These are phyloP conservation scores for Backusella sp. DNA, from an alignment of 192 early-diverging fungal genomes.

Conservation along the genomic window DNA sequence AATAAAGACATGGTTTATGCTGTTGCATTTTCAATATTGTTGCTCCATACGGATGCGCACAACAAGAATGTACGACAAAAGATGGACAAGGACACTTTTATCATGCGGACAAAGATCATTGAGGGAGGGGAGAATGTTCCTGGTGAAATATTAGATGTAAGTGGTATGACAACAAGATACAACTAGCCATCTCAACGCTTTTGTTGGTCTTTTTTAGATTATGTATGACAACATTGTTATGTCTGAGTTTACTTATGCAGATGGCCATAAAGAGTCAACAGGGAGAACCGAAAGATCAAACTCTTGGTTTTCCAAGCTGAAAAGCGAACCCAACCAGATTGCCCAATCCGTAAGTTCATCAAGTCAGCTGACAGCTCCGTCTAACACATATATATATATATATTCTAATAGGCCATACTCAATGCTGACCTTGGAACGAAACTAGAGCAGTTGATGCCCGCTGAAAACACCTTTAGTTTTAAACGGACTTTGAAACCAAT, in stretches of 20 bases:
- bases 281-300: conserved; percentile 33
- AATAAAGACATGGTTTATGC: conserved; percentile 67
- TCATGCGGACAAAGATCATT: conserved; percentile 65
- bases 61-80: conserved; percentile 78
- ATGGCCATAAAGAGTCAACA: conserved; percentile 42
- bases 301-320: conserved; percentile 33
- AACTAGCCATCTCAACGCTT: not conserved
- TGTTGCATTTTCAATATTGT: conserved; percentile 75
- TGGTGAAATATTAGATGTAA: conserved; percentile 70
- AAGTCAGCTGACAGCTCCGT: too few relatives aligned
- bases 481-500: conserved; percentile 22
- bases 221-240: conserved; percentile 60
- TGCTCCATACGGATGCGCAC: conserved; percentile 87
- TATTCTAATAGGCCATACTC: not conserved
- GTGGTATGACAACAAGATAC: conserved; percentile 26
- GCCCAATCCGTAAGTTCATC: conserved; percentile 10
- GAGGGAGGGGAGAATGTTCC: conserved; percentile 65
- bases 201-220: conserved; percentile 30
- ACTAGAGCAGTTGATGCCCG: conserved; percentile 34
- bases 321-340: conserved; percentile 9
- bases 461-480: conserved; percentile 33
- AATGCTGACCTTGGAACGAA: conserved; percentile 21
- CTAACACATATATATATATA: too few relatives aligned
- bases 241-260: conserved; percentile 55
- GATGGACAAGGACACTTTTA: conserved; percentile 81